These are phyloP conservation scores for Nicotiana paniculata DNA, from an alignment of 257 asterid genomes.

Conservation along the genomic window DNA sequence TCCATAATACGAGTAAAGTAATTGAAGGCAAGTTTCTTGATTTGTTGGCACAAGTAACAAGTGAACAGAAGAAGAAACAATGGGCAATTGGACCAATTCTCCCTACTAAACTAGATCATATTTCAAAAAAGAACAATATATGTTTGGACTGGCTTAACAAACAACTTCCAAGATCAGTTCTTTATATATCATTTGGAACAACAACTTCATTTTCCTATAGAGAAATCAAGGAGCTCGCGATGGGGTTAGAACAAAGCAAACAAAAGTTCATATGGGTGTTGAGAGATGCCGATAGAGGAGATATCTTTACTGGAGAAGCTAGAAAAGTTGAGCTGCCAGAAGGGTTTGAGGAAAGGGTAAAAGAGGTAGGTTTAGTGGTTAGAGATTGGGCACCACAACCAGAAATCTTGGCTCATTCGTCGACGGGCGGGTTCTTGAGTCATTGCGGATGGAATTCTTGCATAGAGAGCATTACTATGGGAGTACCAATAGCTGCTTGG, in stretches of 20 bases:
- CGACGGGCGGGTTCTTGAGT: background rate
- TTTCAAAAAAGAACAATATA: no score
- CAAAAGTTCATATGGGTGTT: background rate
- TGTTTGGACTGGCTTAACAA: no score
- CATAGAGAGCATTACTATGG: background rate
- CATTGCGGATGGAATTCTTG: background rate
- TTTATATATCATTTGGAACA: no score
- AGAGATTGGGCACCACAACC: slow-evolving; percentile 2
- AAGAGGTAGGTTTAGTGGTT: background rate
- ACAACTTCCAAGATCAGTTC: no score
- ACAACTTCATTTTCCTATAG: no score
- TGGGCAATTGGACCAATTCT: no score
- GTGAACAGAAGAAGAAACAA: no score
- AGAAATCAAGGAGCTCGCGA: background rate
- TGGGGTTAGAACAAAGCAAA: background rate
- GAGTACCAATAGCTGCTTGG: background rate
- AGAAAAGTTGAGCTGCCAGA: background rate
- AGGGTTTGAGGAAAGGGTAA: background rate
- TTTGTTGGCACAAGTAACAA: no score
- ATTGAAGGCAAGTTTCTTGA: no score
- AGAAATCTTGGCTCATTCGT: background rate
- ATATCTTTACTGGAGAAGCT: background rate
- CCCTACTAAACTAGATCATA: no score
- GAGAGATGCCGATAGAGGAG: background rate
- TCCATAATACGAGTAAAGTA: no score